Base-by-base conservation (phyloP, 805 yeast genomes). In the Vanderwaltozyma verrucispora region DNA sequence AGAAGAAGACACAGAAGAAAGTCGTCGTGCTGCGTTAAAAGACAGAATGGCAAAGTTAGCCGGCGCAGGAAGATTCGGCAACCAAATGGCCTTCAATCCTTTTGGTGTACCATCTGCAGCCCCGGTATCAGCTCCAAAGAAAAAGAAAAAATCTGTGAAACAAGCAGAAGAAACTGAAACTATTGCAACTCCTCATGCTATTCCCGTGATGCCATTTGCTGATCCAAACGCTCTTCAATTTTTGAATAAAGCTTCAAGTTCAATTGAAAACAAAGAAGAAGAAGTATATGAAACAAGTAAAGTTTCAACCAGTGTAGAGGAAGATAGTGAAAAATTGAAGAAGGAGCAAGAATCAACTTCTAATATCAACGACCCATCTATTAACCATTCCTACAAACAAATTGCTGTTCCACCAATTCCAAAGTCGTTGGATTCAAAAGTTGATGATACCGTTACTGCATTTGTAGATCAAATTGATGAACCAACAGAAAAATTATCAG, bases 11-110 rank as follows among this genome's bases (percentile, higher is more conserved):
- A 82, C 75, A 30, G 94, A 83, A 53, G 92, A 82, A 44, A 67
- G 78, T 5, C 74, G 80, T 39, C 73, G 92, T 49, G 72, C 80
- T 33, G 84, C 80, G 6, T 66, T 89, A 37, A 78, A 94, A 16
- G 96, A 83, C 45, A 74, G 96, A 43, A 89, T 89, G 96, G 97
- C 98, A n/a, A 84, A 80, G 50, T 71, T 89, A 15, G 82, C 96
- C 1, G 94, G 95, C 16, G 76, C 77, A 12, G 80, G 83, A 40
- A 74, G 82, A 77, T 71, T 77, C 60, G 88, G 87, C 30, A 24
- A 20, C 13, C 56, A 59, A 23, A 62, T 60, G 20, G 65, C 61
- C 1, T 65, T 66, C 41, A 66, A 66, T 36, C 71, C 71, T 26
- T 66, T 66, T 42, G 69, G 64, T 33, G 47, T 50, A 28, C 59